Percentiles rank a stretch among this genome's conserved stretches.
Conservation (phyloP, 2,329 filamentous ascomycete species). For the Aaosphaeria arxii region DNA sequence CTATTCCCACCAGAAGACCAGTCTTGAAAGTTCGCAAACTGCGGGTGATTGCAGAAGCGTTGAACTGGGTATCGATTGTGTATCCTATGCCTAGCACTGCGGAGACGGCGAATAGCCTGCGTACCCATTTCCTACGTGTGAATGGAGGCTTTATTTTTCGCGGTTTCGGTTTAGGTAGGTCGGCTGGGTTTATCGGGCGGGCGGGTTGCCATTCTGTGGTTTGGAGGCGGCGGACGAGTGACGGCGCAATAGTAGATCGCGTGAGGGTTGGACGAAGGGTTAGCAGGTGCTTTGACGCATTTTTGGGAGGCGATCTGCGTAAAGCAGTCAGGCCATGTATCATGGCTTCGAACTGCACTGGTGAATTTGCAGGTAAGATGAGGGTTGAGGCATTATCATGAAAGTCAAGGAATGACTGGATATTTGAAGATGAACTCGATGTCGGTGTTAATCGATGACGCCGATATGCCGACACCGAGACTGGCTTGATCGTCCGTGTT, state of each 20-base stretch:
- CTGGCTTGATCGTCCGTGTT: too few species aligned
- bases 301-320: constrained; percentile 21
- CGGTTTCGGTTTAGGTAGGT: constrained; percentile 57
- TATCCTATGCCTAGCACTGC: constrained; percentile 62
- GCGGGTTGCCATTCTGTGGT: constrained; percentile 42
- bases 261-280: constrained; percentile 10
- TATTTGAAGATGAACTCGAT: neutral
- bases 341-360: constrained; percentile 25
- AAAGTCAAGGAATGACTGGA: neutral
- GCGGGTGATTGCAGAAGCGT: constrained; percentile 75
- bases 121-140: constrained; percentile 71
- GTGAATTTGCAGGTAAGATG: constrained; percentile 1
- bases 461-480: constrained; percentile 2
- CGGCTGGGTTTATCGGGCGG: constrained; percentile 70
- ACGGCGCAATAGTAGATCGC: constrained; percentile 10
- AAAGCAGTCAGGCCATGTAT: constrained; percentile 37
- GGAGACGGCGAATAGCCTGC: constrained; percentile 65
- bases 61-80: constrained; percentile 68
- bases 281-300: constrained; percentile 20
- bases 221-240: constrained; percentile 22
- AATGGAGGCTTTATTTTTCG: constrained; percentile 68
- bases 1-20: constrained; percentile 76
- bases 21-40: constrained; percentile 78
- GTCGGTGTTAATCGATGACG: constrained; percentile 3
- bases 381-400: neutral